Percentiles rank a stretch among this genome's conserved stretches.
phyloP scores from a whole-genome alignment of 2,329 filamentous ascomycete genomes.

The Trematosphaeria pertusa region DNA sequence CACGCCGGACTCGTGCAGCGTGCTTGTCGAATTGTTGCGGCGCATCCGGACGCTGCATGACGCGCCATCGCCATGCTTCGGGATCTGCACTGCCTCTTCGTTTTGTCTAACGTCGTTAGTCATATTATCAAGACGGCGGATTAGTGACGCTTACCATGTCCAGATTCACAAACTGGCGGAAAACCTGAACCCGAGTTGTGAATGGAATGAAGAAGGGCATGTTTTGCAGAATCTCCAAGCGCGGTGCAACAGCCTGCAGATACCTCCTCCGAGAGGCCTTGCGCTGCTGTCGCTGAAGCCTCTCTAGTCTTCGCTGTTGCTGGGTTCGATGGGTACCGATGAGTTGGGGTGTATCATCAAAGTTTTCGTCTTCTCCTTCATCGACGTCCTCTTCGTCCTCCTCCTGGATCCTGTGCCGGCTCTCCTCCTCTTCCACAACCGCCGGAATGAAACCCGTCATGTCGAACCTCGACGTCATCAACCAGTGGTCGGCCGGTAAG shows the following conservation, averaged over 20 bases:
- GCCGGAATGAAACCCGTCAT: constrained; percentile 87
- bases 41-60: constrained; percentile 45
- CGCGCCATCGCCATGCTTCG: constrained; percentile 74
- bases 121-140: background rate
- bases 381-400: constrained; percentile 66
- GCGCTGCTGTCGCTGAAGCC: constrained; percentile 68
- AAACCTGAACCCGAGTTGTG: constrained; percentile 87
- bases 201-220: constrained; percentile 98
- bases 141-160: constrained; percentile 66
- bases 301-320: constrained; percentile 68
- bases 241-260: constrained; percentile 80
- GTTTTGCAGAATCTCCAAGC: constrained; percentile 88
- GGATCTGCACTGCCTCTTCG: constrained; percentile 75
- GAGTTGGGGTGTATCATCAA: constrained; percentile 43
- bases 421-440: constrained; percentile 87
- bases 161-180: constrained; percentile 86
- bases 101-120: constrained; percentile 53
- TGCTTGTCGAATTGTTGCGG: constrained; percentile 56
- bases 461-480: constrained; percentile 88
- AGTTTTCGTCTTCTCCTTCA: constrained; percentile 50
- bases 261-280: constrained; percentile 73
- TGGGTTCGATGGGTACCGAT: constrained; percentile 68
- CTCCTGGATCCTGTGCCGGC: constrained; percentile 70
- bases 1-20: constrained; percentile 79
- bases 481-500: constrained; percentile 83